Evolutionary conservation across 305 asterid genomes (phyloP).

Genomic region (Fraxinus paxiana): DNA sequence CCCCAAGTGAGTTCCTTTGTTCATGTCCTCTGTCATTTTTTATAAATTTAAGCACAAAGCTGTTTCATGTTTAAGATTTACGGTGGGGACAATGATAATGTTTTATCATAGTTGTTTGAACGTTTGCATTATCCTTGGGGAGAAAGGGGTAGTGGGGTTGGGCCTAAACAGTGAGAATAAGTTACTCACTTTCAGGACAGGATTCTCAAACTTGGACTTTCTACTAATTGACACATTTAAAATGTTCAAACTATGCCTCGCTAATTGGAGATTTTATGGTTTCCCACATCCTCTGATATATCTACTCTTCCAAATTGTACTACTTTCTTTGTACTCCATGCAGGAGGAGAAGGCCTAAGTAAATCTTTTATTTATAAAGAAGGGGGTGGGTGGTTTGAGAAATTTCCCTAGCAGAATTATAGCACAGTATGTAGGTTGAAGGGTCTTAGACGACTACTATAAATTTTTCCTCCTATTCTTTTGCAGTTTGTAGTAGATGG

Average conservation of each 20-base stretch:
- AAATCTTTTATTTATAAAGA: background rate
- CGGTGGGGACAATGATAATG: background rate
- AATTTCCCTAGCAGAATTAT: background rate
- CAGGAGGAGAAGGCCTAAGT: background rate
- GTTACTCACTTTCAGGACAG: background rate
- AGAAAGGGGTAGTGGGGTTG: background rate
- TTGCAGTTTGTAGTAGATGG: constrained; percentile 45
- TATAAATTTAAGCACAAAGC: background rate
- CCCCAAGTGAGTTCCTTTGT: constrained; percentile 36
- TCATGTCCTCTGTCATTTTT: background rate
- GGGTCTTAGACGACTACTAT: background rate
- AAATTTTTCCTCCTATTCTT: background rate
- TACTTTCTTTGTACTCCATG: background rate
- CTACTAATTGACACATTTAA: background rate
- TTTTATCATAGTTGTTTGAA: background rate
- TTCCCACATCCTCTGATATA: background rate
- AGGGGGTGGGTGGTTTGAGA: background rate
- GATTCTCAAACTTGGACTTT: background rate
- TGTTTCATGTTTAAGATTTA: background rate
- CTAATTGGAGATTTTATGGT: background rate
- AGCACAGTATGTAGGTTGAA: background rate
- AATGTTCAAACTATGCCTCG: background rate
- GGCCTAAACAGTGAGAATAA: background rate
- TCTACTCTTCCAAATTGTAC: background rate
- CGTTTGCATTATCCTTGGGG: background rate